Base-by-base conservation (phyloP, 1,284 basidiomycete species). In the Heterobasidion parviporum region DNA sequence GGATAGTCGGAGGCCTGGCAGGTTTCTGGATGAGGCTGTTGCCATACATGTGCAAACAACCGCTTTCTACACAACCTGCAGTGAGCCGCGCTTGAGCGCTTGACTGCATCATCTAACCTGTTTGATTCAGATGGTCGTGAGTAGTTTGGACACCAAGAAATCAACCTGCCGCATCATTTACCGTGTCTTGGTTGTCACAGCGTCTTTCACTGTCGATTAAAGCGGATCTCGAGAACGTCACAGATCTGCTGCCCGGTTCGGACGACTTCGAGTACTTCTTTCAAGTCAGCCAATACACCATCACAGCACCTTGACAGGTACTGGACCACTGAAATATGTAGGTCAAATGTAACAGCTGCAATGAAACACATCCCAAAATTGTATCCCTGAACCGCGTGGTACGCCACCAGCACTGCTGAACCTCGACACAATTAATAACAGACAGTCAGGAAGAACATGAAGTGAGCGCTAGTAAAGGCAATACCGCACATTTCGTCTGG, bases 291-390 rank as follows among this genome's bases (percentile, higher is more conserved):
- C 45, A 10, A 18, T 16, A 41, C 20, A 46, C 18, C 36, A 49
- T 15, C 52, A 26, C 14, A 12, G 48, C 26, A 16, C 3, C 7
- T 43, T 33, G 8, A 26, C 35, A 38, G 16, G 32, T 4, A 26
- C 26, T 16, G 33, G 45, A 36, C 35, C 44, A 38, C 6, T 14
- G 14, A 12, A 33, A 32, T 33, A 10, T 15, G 18, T 61, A 92
- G 87, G 87, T 92, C n/a, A 79, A 83, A 70, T 92, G 89, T 67
- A 89, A 74, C 35, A 87, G 81, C 66, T 92, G 89, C 65, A 76
- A 87, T 57, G 88, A 90, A 70, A 68, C 70, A 1, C 89, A 92
- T 62, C 80, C 83, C 0, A 91, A 88, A 62, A 61, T 76, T 52
- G 81, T 92, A 2, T 70, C 83, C 35, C 63, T 92, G 60, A 91